phyloP scores from a whole-genome alignment of 257 asterid genomes.

The Solanum virginianum region DNA sequence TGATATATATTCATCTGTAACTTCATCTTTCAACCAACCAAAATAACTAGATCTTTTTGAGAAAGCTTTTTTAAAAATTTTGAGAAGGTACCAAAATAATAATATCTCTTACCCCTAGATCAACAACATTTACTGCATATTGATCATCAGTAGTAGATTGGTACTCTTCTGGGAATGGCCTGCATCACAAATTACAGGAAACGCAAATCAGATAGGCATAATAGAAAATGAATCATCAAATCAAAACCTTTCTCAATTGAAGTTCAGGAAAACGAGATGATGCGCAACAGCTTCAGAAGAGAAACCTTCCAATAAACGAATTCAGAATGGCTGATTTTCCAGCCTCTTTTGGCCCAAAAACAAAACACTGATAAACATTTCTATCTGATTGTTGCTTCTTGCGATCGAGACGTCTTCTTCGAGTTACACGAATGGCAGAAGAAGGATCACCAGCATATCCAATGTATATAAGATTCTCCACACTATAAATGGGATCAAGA shows the following conservation, averaged over 20 bases:
- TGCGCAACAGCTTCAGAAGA: slow-evolving; percentile 1
- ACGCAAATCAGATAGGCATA: background rate
- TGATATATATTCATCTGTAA: background rate
- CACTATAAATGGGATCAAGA: slow-evolving; percentile 69
- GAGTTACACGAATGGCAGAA: slow-evolving; percentile 69
- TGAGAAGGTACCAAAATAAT: background rate
- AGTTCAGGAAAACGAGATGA: background rate
- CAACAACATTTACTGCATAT: slow-evolving; percentile 63
- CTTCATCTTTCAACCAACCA: background rate
- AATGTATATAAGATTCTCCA: slow-evolving; percentile 75
- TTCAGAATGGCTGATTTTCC: slow-evolving; percentile 80
- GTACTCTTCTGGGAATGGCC: slow-evolving; percentile 74
- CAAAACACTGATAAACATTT: slow-evolving; percentile 79
- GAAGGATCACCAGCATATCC: slow-evolving; percentile 87
- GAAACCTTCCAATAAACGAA: slow-evolving; percentile 76
- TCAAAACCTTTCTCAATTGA: background rate
- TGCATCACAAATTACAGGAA: slow-evolving; percentile 6
- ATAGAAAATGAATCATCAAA: background rate
- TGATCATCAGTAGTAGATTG: slow-evolving; percentile 41
- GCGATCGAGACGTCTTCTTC: slow-evolving; percentile 85
- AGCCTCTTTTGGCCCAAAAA: slow-evolving; percentile 84
- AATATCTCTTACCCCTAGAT: slow-evolving; percentile 35
- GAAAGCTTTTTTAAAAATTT: background rate
- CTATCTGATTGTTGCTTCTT: slow-evolving; percentile 80
- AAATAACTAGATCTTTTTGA: slow-evolving; percentile 1